phyloP scores from a whole-genome alignment of 805 yeast species.

The Wickerhamomyces mucosus region DNA sequence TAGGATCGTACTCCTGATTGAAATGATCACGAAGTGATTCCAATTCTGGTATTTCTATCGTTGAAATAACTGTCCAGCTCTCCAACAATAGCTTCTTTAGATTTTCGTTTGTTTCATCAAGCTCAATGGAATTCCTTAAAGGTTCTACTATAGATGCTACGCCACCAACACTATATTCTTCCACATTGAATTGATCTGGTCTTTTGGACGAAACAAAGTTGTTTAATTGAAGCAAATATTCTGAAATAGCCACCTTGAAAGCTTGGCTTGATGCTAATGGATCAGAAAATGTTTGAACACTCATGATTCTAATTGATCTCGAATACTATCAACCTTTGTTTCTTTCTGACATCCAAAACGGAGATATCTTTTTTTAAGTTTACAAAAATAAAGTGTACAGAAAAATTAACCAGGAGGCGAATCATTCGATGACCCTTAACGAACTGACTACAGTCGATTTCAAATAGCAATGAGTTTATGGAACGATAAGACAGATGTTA shows the following conservation, averaged over 20 bases:
- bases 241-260: neutral
- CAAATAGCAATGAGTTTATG: constrained; percentile 21
- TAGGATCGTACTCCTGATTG: constrained; percentile 11
- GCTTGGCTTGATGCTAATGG: neutral
- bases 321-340: too few relatives aligned
- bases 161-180: constrained; percentile 35
- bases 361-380: too few relatives aligned
- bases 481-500: constrained; percentile 10
- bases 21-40: constrained; percentile 4
- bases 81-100: neutral
- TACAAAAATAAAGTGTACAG: too few relatives aligned
- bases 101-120: neutral
- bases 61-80: constrained; percentile 4
- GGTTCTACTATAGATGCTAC: constrained; percentile 23
- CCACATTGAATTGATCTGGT: neutral
- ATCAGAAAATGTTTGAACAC: neutral
- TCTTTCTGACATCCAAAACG: too few relatives aligned
- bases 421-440: too few relatives aligned
- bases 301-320: constrained; percentile 5
- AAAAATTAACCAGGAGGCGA: too few relatives aligned
- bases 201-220: constrained; percentile 15
- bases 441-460: too few relatives aligned
- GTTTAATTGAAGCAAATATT: constrained; percentile 7
- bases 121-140: constrained; percentile 3
- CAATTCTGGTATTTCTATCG: neutral